Conservation (phyloP, 768 basidiomycete genomes). For the Suillus spraguei region DNA sequence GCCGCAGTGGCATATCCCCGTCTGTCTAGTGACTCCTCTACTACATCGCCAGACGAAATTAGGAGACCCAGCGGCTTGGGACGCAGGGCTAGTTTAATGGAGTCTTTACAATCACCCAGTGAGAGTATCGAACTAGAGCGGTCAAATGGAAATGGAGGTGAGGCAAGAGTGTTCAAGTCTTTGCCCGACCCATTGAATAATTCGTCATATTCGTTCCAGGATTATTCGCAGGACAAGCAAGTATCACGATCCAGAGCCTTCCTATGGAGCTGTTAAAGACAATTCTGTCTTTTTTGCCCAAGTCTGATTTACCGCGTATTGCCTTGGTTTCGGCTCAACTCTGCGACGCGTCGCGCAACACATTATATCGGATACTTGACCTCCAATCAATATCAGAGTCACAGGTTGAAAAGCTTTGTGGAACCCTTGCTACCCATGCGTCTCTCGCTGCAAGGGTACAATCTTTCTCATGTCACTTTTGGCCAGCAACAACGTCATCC, state of each 20-base stretch:
- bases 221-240: constrained; percentile 3
- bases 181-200: constrained; percentile 23
- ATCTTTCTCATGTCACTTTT: constrained; percentile 26
- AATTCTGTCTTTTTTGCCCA: constrained; percentile 26
- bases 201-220: constrained; percentile 2
- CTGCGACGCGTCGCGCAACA: constrained; percentile 23
- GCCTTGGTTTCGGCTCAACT: constrained; percentile 28
- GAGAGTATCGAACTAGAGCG: constrained; percentile 13
- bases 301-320: constrained; percentile 20
- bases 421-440: constrained; percentile 20
- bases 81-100: constrained; percentile 31
- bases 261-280: constrained; percentile 22
- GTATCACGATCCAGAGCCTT: constrained; percentile 13
- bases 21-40: constrained; percentile 24
- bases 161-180: constrained; percentile 16
- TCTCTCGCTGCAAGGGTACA: constrained; percentile 28
- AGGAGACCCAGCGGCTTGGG: constrained; percentile 35
- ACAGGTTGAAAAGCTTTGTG: constrained; percentile 20
- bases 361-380: constrained; percentile 27
- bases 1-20: constrained; percentile 21
- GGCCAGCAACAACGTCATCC: constrained; percentile 19
- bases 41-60: constrained; percentile 32
- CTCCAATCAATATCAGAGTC: constrained; percentile 18
- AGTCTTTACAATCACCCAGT: constrained; percentile 16
- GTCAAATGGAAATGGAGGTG: neutral